Conservation (phyloP, 1,284 basidiomycete genomes). For the Leccinum pachyderme region DNA sequence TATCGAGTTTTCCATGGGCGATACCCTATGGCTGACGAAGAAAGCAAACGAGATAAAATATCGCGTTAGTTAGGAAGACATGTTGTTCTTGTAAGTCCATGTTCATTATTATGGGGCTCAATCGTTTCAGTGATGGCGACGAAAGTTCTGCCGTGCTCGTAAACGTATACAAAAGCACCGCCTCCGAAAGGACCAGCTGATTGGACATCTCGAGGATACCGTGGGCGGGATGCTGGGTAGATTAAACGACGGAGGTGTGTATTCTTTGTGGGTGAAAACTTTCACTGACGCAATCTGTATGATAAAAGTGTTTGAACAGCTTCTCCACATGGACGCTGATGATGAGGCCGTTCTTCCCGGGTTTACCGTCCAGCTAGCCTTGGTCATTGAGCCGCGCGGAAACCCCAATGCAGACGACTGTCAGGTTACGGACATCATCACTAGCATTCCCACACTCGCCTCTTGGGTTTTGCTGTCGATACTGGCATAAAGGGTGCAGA, state of each 20-base stretch:
- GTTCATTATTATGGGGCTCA: not conserved
- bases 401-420: not conserved
- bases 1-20: not conserved
- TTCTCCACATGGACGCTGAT: not conserved
- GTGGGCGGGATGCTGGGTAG: not conserved
- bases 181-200: not conserved
- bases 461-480: not conserved
- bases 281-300: not conserved
- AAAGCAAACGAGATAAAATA: not conserved
- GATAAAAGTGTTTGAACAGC: not conserved
- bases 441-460: not conserved
- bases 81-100: not conserved
- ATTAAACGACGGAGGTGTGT: not conserved
- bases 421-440: not conserved
- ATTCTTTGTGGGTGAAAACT: not conserved
- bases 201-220: not conserved
- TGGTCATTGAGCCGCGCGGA: not conserved
- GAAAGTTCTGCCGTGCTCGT: not conserved
- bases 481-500: not conserved
- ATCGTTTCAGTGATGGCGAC: not conserved
- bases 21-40: not conserved
- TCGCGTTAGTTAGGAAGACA: not conserved
- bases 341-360: not conserved
- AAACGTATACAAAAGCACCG: not conserved
- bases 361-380: not conserved